Conservation (phyloP, 495 filamentous ascomycete genomes). For the Amphirosellinia nigrospora region DNA sequence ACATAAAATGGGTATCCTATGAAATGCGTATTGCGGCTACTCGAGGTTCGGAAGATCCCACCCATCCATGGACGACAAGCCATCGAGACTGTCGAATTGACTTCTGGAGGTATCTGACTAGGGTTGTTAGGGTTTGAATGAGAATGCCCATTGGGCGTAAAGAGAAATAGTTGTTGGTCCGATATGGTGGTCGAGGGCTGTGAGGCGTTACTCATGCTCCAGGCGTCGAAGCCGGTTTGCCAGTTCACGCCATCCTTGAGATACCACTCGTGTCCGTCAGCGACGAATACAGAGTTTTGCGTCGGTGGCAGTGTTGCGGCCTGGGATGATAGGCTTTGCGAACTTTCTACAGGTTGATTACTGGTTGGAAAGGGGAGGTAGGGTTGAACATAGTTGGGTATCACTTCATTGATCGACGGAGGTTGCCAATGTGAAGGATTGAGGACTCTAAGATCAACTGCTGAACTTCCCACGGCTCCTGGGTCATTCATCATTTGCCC, state of each 20-base stretch:
- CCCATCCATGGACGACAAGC: constrained; percentile 35
- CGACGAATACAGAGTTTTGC: constrained; percentile 41
- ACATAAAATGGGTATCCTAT: neutral
- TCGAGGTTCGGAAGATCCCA: constrained; percentile 39
- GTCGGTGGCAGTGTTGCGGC: constrained; percentile 28
- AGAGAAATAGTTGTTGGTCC: constrained; percentile 38
- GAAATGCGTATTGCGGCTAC: constrained; percentile 8
- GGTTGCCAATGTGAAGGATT: constrained; percentile 20
- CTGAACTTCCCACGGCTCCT: constrained; percentile 29
- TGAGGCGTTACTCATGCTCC: constrained; percentile 38
- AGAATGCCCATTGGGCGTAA: constrained; percentile 31
- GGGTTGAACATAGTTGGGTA: constrained; percentile 23
- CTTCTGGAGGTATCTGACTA: constrained; percentile 32
- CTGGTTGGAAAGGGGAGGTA: constrained; percentile 12
- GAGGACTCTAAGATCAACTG: constrained; percentile 25
- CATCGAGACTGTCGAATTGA: constrained; percentile 36
- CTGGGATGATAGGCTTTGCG: constrained; percentile 19
- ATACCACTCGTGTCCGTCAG: constrained; percentile 59
- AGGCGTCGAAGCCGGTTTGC: constrained; percentile 55
- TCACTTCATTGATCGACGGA: constrained; percentile 20
- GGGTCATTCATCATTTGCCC: constrained; percentile 29
- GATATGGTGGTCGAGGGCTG: constrained; percentile 17
- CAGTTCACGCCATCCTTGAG: constrained; percentile 56
- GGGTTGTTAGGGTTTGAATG: constrained; percentile 23
- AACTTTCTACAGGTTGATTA: constrained; percentile 20